Evolutionary conservation across 2,329 filamentous ascomycete genomes (phyloP), one percentile per base, ranked within the genome.

Genomic region (Raffaelea albimanens): DNA sequence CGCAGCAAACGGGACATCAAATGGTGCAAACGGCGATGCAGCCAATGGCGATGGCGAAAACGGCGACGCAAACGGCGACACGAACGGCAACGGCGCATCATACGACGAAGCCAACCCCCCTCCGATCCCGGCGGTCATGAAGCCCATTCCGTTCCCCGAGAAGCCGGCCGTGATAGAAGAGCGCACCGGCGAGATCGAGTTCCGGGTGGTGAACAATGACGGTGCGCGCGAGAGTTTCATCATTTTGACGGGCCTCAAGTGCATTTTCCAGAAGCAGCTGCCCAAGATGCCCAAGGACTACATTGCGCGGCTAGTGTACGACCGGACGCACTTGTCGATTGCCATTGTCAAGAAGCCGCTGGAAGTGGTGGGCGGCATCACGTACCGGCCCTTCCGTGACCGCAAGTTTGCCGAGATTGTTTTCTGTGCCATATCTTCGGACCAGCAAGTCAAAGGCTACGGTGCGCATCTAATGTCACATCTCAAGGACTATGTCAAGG

Each of bases 201-300:
- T 97, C 64, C 83, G 90, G 43, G 93, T 97, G 7, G 93, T 98
- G 59, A 97, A 97, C 73, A 98, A 98, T 61, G 93, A 98, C 61
- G 85, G 86, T 58, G 76, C 82, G 34, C 79, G 85, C 54, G 88
- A 95, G 59, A 94, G 87, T 61, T 82, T 90, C 55, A 94, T 97
- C 60, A 94, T 98, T 57, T 74, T 98, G 50, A 96, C 91, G 0
- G 93, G 93, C 14, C 73, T 98, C 47, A 98, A 97, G 63, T 95
- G 90, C 61, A 94, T 98, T 55, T 97, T 98, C 59, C 93, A 98
- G 63, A 97, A 97, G 58, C 93, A 98, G 62, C 74, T 98, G 5
- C 93, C 93, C 0, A 97, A 97, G 67, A 98, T 98, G 93, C 93
- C 93, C 14, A 96, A 97, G 66, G 93, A 97, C 61, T 98, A 98